Percentiles rank a stretch among this genome's conserved stretches.
Conservation (phyloP, 2,329 filamentous ascomycete species). For the Botrytis hyacinthi region DNA sequence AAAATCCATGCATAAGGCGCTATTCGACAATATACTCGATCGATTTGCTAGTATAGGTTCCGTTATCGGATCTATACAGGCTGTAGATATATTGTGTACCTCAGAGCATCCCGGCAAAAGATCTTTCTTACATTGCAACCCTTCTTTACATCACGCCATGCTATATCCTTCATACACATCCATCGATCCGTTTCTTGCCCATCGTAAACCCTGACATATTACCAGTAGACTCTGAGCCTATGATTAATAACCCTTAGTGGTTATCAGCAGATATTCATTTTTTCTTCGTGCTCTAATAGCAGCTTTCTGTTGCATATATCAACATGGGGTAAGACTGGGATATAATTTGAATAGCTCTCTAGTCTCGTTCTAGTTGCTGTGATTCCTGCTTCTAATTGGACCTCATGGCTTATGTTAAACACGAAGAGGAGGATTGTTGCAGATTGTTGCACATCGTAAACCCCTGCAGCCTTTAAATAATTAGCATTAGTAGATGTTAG, state of each 20-base stretch:
- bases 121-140: neutral
- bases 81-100: neutral
- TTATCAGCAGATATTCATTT: neutral
- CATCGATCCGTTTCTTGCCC: neutral
- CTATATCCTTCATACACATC: neutral
- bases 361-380: neutral
- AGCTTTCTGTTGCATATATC: neutral
- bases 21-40: neutral
- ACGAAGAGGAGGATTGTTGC: neutral
- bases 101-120: neutral
- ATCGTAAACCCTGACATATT: neutral
- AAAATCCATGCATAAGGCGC: fast-evolving
- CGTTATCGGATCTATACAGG: fast-evolving
- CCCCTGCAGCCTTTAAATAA: neutral
- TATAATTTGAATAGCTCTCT: neutral
- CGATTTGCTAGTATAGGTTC: neutral
- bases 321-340: neutral
- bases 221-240: neutral
- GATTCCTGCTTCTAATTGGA: neutral
- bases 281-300: neutral
- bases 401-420: fast-evolving
- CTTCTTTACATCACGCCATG: neutral
- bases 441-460: neutral
- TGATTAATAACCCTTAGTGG: fast-evolving
- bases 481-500: neutral